phyloP scores from a whole-genome alignment of 2,329 filamentous ascomycete species.

The Dryadomyces quercivorus region DNA sequence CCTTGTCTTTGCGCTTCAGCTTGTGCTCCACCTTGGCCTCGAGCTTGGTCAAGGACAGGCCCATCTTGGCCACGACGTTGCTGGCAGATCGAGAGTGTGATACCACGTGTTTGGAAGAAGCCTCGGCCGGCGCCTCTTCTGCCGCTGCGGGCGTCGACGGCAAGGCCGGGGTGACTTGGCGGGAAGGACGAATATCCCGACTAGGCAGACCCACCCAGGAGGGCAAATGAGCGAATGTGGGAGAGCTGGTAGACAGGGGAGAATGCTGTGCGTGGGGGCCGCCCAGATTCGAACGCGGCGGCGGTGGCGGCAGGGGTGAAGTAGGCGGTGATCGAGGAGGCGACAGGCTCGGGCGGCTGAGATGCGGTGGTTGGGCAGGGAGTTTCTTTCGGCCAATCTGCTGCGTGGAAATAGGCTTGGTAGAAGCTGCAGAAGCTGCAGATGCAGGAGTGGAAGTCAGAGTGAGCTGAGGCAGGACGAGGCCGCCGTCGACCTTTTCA shows the following conservation, averaged over 20 bases:
- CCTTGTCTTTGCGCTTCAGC: constrained; percentile 5
- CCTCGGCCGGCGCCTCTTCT: background rate
- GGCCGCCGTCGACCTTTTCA: constrained; percentile 32
- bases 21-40: constrained; percentile 13
- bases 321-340: constrained; percentile 5
- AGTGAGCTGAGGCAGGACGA: constrained; percentile 35
- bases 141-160: background rate
- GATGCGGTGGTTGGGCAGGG: background rate
- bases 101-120: background rate
- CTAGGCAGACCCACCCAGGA: constrained; percentile 14
- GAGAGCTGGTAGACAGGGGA: background rate
- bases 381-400: background rate
- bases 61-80: constrained; percentile 12
- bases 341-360: background rate
- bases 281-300: background rate
- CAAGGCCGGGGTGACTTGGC: constrained; percentile 2
- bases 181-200: constrained; percentile 18
- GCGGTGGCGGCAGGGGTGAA: constrained; percentile 9
- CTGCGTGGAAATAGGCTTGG: background rate
- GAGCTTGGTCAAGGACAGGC: constrained; percentile 15
- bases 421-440: background rate
- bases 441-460: background rate
- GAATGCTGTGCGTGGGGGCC: constrained; percentile 5
- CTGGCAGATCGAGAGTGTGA: background rate
- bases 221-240: too few relatives aligned